phyloP scores from a whole-genome alignment of 1,139 yeast species.

The Saccharomycopsis hybrid region DNA sequence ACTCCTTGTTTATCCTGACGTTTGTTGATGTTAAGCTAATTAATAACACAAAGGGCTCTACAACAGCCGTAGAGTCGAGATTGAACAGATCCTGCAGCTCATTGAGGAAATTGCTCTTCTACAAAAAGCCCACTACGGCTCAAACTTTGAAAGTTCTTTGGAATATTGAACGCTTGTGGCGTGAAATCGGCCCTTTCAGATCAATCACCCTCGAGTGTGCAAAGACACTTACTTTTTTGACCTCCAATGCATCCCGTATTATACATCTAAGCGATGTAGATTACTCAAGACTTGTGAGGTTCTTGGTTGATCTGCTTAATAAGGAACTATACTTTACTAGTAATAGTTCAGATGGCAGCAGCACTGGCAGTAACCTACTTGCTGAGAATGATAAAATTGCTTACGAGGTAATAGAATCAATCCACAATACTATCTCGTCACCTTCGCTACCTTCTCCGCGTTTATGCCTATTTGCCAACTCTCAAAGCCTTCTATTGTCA shows the following conservation, averaged over 20 bases:
- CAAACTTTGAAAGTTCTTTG: too few species aligned
- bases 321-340: background rate
- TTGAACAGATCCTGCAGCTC: too few species aligned
- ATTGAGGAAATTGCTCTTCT: too few species aligned
- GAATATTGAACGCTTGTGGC: too few species aligned
- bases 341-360: background rate
- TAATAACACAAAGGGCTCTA: too few species aligned
- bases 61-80: too few species aligned
- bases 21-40: too few species aligned
- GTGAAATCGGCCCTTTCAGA: too few species aligned
- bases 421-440: slow-evolving; percentile 9
- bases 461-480: slow-evolving; percentile 5
- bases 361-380: too few species aligned
- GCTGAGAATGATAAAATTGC: background rate
- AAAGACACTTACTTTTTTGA: slow-evolving; percentile 4
- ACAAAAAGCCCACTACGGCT: too few species aligned
- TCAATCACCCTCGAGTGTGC: slow-evolving; percentile 5
- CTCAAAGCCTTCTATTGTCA: slow-evolving; percentile 1
- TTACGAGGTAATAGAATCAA: slow-evolving; percentile 1
- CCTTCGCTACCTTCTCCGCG: slow-evolving; percentile 4
- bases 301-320: background rate
- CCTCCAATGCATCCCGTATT: slow-evolving; percentile 1
- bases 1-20: too few species aligned
- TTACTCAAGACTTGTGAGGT: slow-evolving; percentile 1
- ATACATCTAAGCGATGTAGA: slow-evolving; percentile 7